phyloP scores from a whole-genome alignment of 2,329 filamentous ascomycete species.

The Xylaria sp. region DNA sequence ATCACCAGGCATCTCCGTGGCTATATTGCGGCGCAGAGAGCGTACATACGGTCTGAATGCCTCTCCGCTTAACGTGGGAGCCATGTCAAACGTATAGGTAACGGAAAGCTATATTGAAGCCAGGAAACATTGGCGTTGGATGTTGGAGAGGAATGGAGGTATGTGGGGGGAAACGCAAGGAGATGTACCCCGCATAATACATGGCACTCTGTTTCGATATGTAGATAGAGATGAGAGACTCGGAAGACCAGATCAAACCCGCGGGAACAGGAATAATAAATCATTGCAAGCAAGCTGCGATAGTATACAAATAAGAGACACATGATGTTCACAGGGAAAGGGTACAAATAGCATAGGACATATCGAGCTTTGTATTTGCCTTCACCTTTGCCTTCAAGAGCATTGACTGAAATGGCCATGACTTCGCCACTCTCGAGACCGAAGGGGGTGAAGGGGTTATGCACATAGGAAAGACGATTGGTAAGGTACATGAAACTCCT shows the following conservation, averaged over 20 bases:
- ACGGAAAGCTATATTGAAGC: slow-evolving; percentile 22
- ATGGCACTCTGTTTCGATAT: neutral
- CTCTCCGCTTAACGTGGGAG: neutral
- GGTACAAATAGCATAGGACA: neutral
- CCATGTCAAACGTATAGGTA: slow-evolving; percentile 22
- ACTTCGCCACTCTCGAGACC: too few species aligned
- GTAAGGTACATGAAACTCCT: neutral
- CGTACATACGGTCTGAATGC: slow-evolving; percentile 9
- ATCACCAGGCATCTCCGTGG: slow-evolving; percentile 11
- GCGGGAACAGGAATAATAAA: neutral
- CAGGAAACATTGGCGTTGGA: neutral
- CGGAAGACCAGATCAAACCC: neutral
- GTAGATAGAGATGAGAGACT: neutral
- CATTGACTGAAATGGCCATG: neutral
- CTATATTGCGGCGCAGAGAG: slow-evolving; percentile 7
- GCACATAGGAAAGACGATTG: neutral
- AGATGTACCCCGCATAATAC: slow-evolving; percentile 13
- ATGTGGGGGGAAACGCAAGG: slow-evolving; percentile 3
- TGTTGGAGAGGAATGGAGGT: neutral
- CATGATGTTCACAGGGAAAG: neutral
- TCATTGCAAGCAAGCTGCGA: neutral
- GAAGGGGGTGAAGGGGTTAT: neutral
- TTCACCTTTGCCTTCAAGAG: neutral
- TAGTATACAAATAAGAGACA: too few species aligned
- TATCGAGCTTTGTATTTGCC: neutral